A percentile compares a stretch with the other conserved stretches of the same genome.
Conservation (phyloP, 176 grass and related monocot genomes). For the Eremochloa ophiuroides region DNA sequence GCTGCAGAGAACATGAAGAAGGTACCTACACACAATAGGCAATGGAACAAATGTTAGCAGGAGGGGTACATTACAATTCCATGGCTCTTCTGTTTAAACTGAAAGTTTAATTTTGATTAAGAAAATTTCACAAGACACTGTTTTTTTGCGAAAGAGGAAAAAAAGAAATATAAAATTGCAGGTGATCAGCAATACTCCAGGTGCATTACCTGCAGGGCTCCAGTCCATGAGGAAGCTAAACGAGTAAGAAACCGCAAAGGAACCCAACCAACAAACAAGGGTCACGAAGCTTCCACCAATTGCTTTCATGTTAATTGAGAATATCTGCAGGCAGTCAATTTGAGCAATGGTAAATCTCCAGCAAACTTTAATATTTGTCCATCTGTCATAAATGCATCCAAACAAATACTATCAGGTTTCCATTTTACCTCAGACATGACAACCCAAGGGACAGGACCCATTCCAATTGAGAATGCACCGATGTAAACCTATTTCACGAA, state of each 20-base stretch:
- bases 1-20: conserved; percentile 74
- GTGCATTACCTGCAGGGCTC: conserved; percentile 60
- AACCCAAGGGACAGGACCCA: conserved; percentile 84
- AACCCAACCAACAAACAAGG: conserved; percentile 64
- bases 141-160: not conserved
- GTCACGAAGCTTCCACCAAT: conserved; percentile 73
- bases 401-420: not conserved
- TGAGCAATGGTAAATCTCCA: not conserved
- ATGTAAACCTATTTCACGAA: conserved; percentile 57
- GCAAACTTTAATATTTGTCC: not conserved
- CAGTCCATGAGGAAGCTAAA: conserved; percentile 80
- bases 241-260: conserved; percentile 59
- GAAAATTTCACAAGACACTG: not conserved
- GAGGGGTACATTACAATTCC: not conserved
- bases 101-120: not conserved
- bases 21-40: conserved; percentile 40
- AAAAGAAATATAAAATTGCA: not conserved
- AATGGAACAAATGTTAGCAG: not conserved
- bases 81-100: not conserved
- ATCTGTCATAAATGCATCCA: not conserved
- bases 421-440: conserved; percentile 79
- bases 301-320: conserved; percentile 82
- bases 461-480: conserved; percentile 69
- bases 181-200: not conserved
- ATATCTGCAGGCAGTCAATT: conserved; percentile 51